Evolutionary conservation across 2,329 filamentous ascomycete genomes (phyloP).

Genomic region (Colletotrichum sp.): DNA sequence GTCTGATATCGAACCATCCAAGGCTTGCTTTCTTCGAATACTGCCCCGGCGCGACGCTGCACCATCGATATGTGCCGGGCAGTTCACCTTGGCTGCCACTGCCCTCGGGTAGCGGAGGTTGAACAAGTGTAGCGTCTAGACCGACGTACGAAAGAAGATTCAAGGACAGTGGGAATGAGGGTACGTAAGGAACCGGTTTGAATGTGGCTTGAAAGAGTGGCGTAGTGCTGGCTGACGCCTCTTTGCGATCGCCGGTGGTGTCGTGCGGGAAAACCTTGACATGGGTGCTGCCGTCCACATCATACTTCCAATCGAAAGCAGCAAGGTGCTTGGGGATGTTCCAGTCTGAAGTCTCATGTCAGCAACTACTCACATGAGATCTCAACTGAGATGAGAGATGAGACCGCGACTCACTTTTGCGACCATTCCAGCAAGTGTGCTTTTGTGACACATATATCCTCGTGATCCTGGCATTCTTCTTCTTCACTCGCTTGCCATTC

Average conservation of each 20-base stretch:
- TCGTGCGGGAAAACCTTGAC: slow-evolving; percentile 53
- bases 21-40: slow-evolving; percentile 35
- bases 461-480: slow-evolving; percentile 48
- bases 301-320: slow-evolving; percentile 49
- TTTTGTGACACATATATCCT: slow-evolving; percentile 60
- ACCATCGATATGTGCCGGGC: slow-evolving; percentile 52
- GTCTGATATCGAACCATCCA: slow-evolving; percentile 52
- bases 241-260: slow-evolving; percentile 30
- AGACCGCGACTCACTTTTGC: slow-evolving; percentile 42
- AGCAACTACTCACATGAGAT: neutral
- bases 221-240: slow-evolving; percentile 33
- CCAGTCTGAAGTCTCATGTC: slow-evolving; percentile 44
- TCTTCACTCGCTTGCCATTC: slow-evolving; percentile 33
- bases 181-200: slow-evolving; percentile 43
- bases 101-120: slow-evolving; percentile 52
- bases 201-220: slow-evolving; percentile 54
- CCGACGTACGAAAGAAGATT: slow-evolving; percentile 43
- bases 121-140: slow-evolving; percentile 46
- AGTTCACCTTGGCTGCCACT: slow-evolving; percentile 44
- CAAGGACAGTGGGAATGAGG: slow-evolving; percentile 48
- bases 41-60: slow-evolving; percentile 36
- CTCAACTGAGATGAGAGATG: neutral
- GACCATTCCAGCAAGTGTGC: slow-evolving; percentile 56
- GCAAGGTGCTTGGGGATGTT: slow-evolving; percentile 62
- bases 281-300: slow-evolving; percentile 37